These are phyloP conservation scores for Thalassiosira ordinaria DNA, from an alignment of 352 stramenopile species.

Conservation along the genomic window DNA sequence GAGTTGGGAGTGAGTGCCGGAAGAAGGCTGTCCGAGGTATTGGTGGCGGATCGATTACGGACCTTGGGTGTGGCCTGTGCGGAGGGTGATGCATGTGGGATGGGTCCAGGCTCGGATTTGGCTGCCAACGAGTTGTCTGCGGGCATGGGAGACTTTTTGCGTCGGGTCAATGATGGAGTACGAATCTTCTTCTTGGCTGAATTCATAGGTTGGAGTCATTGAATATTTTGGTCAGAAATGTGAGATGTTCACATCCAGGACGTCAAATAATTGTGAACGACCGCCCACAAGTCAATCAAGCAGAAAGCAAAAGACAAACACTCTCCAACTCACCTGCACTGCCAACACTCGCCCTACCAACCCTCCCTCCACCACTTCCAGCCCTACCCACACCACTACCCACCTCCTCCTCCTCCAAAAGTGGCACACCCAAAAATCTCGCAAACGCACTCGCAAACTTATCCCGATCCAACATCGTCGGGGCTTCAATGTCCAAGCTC, in stretches of 20 bases:
- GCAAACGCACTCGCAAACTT: slow-evolving; percentile 84
- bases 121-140: slow-evolving; percentile 18
- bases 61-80: slow-evolving; percentile 18
- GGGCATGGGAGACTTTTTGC: slow-evolving; percentile 22
- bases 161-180: slow-evolving; percentile 44
- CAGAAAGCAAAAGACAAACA: neutral
- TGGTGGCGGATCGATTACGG: slow-evolving; percentile 16
- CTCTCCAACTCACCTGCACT: neutral
- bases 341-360: neutral
- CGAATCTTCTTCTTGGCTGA: slow-evolving; percentile 51
- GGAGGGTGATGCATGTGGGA: neutral
- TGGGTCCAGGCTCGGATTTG: slow-evolving; percentile 36
- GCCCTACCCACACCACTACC: neutral
- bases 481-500: slow-evolving; percentile 82
- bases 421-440: slow-evolving; percentile 72
- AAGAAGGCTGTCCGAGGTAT: slow-evolving; percentile 32
- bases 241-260: too few relatives aligned
- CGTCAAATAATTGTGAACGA: too few relatives aligned
- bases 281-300: too few relatives aligned
- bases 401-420: slow-evolving; percentile 65
- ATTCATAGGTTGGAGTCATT: too few relatives aligned
- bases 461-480: slow-evolving; percentile 78
- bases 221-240: too few relatives aligned
- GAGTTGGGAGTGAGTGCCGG: slow-evolving; percentile 49
- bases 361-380: slow-evolving; percentile 3